Evolutionary conservation across 257 asterid genomes (phyloP).

Genomic region (Cynanchum wilfordii): DNA sequence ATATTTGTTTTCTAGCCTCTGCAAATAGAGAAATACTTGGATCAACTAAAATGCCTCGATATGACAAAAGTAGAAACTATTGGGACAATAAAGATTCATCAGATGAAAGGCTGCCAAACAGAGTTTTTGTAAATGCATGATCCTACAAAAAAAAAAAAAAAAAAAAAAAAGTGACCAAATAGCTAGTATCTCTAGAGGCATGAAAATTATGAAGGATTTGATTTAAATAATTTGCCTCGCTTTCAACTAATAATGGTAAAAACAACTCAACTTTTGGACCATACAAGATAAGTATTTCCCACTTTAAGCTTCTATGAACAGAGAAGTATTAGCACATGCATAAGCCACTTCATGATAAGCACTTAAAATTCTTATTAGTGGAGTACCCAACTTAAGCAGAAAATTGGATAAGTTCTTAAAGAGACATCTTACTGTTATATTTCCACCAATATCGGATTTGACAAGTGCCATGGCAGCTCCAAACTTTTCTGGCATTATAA

Average conservation of each 20-base stretch:
- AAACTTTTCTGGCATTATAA: slow-evolving; percentile 63
- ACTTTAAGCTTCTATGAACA: not conserved
- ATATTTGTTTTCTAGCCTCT: slow-evolving; percentile 93
- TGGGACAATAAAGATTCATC: slow-evolving; percentile 9
- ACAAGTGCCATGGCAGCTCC: slow-evolving; percentile 94
- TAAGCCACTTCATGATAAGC: not conserved
- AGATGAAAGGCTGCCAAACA: not conserved
- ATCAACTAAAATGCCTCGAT: slow-evolving; percentile 6
- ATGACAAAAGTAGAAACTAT: not conserved
- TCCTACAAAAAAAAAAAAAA: not conserved
- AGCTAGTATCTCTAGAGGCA: not conserved
- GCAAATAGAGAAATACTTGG: slow-evolving; percentile 5
- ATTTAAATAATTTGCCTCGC: not conserved
- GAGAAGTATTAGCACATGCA: not conserved
- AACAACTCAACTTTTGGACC: not conserved
- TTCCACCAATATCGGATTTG: slow-evolving; percentile 92
- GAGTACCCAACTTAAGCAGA: not conserved
- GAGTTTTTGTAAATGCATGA: not conserved
- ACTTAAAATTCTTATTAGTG: not conserved
- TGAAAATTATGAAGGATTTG: not conserved
- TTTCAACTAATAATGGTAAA: not conserved
- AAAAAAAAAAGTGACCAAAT: not conserved
- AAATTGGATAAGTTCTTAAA: not conserved
- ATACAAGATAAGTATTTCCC: slow-evolving; percentile 3
- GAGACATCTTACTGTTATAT: slow-evolving; percentile 55